Conservation (phyloP, 192 early-diverging fungal species). For the Chytriomyces sp. region DNA sequence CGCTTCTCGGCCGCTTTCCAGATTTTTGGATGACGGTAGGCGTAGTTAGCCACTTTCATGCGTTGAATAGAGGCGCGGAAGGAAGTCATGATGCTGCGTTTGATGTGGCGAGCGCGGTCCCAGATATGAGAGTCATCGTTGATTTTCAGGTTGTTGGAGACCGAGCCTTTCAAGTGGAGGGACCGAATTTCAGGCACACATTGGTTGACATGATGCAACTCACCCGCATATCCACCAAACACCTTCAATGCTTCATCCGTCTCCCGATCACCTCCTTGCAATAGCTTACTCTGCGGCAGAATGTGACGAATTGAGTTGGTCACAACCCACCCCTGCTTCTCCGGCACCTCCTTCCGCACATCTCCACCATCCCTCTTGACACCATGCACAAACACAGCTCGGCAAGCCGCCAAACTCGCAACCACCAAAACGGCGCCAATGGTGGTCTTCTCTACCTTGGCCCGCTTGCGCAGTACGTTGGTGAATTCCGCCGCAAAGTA, state of each 20-base stretch:
- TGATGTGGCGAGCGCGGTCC: slow-evolving; percentile 44
- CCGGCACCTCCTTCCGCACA: slow-evolving; percentile 32
- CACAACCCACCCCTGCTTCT: slow-evolving; percentile 52
- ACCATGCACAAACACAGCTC: slow-evolving; percentile 17
- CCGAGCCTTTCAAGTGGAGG: slow-evolving; percentile 31
- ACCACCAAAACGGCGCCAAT: slow-evolving; percentile 51
- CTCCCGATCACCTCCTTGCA: slow-evolving; percentile 49
- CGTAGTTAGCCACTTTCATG: slow-evolving; percentile 51
- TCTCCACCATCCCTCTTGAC: slow-evolving; percentile 30
- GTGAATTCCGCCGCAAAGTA: slow-evolving; percentile 35
- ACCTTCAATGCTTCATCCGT: slow-evolving; percentile 44
- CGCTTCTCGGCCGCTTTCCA: slow-evolving; percentile 41
- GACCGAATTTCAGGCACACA: background rate
- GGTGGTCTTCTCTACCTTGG: slow-evolving; percentile 43
- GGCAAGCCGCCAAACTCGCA: slow-evolving; percentile 44
- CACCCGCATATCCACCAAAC: slow-evolving; percentile 54
- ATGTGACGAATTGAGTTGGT: slow-evolving; percentile 48
- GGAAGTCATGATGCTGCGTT: slow-evolving; percentile 22
- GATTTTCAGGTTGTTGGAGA: slow-evolving; percentile 39
- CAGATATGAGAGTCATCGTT: slow-evolving; percentile 44
- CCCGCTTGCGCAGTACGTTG: slow-evolving; percentile 27
- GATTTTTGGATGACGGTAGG: slow-evolving; percentile 46
- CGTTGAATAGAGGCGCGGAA: slow-evolving; percentile 42
- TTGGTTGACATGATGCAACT: background rate
- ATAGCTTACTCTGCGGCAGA: slow-evolving; percentile 46